Evolutionary conservation across 192 early-diverging fungal species (phyloP), one percentile per base, ranked within the genome.

Genomic region (Coemansia sp.): DNA sequence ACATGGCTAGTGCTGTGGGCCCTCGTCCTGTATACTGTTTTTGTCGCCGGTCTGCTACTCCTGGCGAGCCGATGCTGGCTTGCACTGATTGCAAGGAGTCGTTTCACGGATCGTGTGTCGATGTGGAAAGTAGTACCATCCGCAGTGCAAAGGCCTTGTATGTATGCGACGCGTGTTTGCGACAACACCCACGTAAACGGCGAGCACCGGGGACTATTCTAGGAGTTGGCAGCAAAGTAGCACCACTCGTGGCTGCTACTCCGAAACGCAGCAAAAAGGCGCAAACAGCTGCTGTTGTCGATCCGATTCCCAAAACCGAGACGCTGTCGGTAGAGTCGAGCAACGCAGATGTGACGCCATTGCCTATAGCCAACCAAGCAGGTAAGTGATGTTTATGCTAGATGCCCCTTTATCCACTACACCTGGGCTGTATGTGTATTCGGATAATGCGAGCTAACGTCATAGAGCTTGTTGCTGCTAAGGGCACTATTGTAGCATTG

Each of bases 61-160:
- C 61, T 19, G 62, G 24, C 65, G 69, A 71, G 61, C n/a, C 39
- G 44, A 77, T 71, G 69, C n/a, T 77, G 12, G 22, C 62, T 31
- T 79, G 71, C 39, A 42, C 50, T 22, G 72, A 74, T 62, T 74
- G 72, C 63, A 61, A 72, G 65, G 75, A 71, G 42, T 41, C 58
- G 53, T 77, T 77, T 62, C 75, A 77, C 51, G 69, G 75, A 45
- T 69, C 75, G 70, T 77, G 75, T 44, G 62, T 77, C 10, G 69
- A 53, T n/a, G 66, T 77, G 8, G 9, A 55, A 17, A 46, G 20
- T 48, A 74, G 31, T 20, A 34, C 51, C 22, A 60, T 64, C n/a
- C 27, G 39, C 44, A 39, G 19, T 13, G 5, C 50, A 10, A 22
- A 29, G 45, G 40, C 70, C 2, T 24, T 34, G 27, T 77, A 72